Evolutionary conservation across 805 yeast genomes (phyloP).

Genomic region (Saccharomycopsis synnaedendra): DNA sequence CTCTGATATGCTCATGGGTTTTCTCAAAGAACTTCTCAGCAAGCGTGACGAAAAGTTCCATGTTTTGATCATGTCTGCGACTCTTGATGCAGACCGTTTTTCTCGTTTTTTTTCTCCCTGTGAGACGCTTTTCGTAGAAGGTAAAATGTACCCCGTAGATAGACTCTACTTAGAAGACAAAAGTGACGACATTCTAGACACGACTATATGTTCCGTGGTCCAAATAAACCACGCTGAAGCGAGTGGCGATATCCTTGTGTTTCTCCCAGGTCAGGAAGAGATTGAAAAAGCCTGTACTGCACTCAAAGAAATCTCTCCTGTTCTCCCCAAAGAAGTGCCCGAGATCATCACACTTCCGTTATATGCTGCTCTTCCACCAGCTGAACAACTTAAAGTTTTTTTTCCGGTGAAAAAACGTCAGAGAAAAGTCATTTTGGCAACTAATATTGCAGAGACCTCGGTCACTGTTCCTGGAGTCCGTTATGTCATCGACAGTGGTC

Average conservation of each 20-base stretch:
- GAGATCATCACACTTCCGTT: slow-evolving; percentile 67
- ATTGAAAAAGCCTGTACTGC: slow-evolving; percentile 73
- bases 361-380: slow-evolving; percentile 88
- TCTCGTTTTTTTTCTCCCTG: slow-evolving; percentile 67
- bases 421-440: slow-evolving; percentile 82
- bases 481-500: slow-evolving; percentile 87
- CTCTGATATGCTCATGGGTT: slow-evolving; percentile 84
- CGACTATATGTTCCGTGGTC: slow-evolving; percentile 58
- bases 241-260: slow-evolving; percentile 84
- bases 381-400: slow-evolving; percentile 74
- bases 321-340: slow-evolving; percentile 67
- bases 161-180: slow-evolving; percentile 53
- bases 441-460: slow-evolving; percentile 97
- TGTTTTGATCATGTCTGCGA: slow-evolving; percentile 90
- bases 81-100: slow-evolving; percentile 84
- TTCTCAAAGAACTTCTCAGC: slow-evolving; percentile 55
- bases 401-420: slow-evolving; percentile 47
- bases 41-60: slow-evolving; percentile 41
- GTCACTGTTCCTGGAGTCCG: slow-evolving; percentile 91
- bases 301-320: slow-evolving; percentile 48
- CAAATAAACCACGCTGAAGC: slow-evolving; percentile 75
- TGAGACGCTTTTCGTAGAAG: slow-evolving; percentile 81
- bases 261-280: slow-evolving; percentile 95
- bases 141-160: slow-evolving; percentile 79
- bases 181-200: slow-evolving; percentile 76